A percentile compares a stretch with the other conserved stretches of the same genome.
Conservation (phyloP, 345 rosid species). For the Citrus trifoliata region DNA sequence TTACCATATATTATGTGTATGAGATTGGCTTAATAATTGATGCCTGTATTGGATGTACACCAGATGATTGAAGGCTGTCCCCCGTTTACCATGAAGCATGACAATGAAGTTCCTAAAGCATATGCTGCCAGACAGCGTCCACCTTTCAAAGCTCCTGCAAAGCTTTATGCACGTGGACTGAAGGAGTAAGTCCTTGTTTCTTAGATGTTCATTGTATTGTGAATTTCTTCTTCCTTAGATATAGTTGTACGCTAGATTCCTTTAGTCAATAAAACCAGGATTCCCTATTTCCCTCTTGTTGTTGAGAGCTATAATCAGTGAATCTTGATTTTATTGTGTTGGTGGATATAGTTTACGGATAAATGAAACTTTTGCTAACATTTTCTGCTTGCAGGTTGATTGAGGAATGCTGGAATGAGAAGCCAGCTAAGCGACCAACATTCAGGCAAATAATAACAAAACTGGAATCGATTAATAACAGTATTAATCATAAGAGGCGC, state of each 20-base stretch:
- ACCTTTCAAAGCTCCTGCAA: constrained; percentile 68
- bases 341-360: background rate
- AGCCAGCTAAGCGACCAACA: constrained; percentile 73
- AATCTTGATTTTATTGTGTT: background rate
- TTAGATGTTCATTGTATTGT: background rate
- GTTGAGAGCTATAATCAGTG: background rate
- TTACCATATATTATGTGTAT: background rate
- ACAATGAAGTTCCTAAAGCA: constrained; percentile 52
- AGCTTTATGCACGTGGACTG: constrained; percentile 76
- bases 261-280: too few species aligned
- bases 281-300: too few species aligned
- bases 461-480: constrained; percentile 55
- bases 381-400: constrained; percentile 56
- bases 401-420: constrained; percentile 86
- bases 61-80: constrained; percentile 89
- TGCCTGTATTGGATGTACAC: constrained; percentile 9
- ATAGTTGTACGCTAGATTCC: background rate
- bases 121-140: constrained; percentile 58
- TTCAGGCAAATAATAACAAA: constrained; percentile 65
- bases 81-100: constrained; percentile 69
- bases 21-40: constrained; percentile 8
- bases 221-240: constrained; percentile 1
- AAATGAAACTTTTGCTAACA: background rate
- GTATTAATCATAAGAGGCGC: constrained; percentile 54
- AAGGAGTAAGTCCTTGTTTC: constrained; percentile 50